phyloP scores from a whole-genome alignment of 2,329 filamentous ascomycete species.

The Alternaria gaisen region DNA sequence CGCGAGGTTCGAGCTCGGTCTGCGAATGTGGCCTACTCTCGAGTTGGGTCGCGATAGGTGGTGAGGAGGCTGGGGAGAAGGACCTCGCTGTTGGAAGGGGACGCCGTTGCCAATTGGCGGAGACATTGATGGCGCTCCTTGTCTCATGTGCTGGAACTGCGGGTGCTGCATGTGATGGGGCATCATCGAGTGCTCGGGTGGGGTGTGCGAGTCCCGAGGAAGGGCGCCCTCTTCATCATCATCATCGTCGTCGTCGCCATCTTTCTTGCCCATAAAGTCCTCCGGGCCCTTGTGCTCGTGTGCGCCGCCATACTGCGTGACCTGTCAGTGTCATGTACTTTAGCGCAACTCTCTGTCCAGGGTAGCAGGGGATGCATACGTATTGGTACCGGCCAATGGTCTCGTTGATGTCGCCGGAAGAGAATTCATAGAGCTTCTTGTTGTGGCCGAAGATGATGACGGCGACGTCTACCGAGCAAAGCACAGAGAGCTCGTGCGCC shows the following conservation, averaged over 20 bases:
- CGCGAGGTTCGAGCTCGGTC: constrained; percentile 76
- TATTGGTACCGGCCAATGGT: constrained; percentile 89
- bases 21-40: constrained; percentile 74
- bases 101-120: constrained; percentile 82
- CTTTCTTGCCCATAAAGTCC: constrained; percentile 84
- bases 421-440: constrained; percentile 99
- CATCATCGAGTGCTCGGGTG: constrained; percentile 69
- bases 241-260: constrained; percentile 80
- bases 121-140: constrained; percentile 84
- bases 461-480: constrained; percentile 97
- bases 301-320: constrained; percentile 79
- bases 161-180: constrained; percentile 60
- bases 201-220: constrained; percentile 70
- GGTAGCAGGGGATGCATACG: constrained; percentile 64
- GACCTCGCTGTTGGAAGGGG: constrained; percentile 74
- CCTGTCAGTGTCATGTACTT: constrained; percentile 35
- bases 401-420: constrained; percentile 90
- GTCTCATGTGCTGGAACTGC: constrained; percentile 80
- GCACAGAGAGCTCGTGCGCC: constrained; percentile 95
- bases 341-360: constrained; percentile 26
- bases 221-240: constrained; percentile 77
- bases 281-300: constrained; percentile 96
- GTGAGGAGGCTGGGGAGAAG: constrained; percentile 81
- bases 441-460: constrained; percentile 99
- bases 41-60: constrained; percentile 78